Percentiles rank a stretch among this genome's conserved stretches.
Evolutionary conservation across 495 filamentous ascomycete genomes (phyloP).

Genomic region (Hyaloscypha hepaticicola): DNA sequence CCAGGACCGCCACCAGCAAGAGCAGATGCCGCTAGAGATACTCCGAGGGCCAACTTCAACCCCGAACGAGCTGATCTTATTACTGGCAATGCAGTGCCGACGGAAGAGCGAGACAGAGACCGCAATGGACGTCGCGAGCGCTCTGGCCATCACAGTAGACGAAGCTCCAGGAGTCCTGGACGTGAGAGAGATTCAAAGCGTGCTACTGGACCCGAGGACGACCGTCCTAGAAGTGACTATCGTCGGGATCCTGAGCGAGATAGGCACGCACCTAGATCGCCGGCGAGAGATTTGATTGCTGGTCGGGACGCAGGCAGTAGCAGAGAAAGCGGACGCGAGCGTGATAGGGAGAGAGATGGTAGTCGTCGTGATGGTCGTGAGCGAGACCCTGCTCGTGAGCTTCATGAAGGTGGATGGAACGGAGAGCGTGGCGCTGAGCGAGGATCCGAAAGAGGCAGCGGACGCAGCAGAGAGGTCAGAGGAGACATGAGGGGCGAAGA

Average conservation of each 20-base stretch:
- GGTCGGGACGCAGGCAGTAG: conserved; percentile 32
- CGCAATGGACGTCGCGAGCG: conserved; percentile 26
- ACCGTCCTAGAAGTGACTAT: conserved; percentile 29
- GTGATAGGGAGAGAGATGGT: conserved; percentile 19
- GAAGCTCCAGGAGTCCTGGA: conserved; percentile 38
- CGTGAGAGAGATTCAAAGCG: conserved; percentile 35
- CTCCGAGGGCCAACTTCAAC: conserved; percentile 20
- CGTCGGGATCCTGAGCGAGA: conserved; percentile 32
- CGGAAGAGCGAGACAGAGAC: conserved; percentile 35
- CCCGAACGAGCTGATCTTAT: conserved; percentile 29
- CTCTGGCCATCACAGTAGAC: conserved; percentile 33
- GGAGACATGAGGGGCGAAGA: conserved; percentile 19
- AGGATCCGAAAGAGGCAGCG: conserved; percentile 12
- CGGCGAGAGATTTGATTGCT: conserved; percentile 25
- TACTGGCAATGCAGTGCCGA: conserved; percentile 29
- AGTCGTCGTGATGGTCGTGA: conserved; percentile 23
- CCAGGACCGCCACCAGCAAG: conserved; percentile 13
- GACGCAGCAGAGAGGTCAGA: conserved; percentile 25
- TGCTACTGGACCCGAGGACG: conserved; percentile 10
- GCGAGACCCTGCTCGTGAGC: conserved; percentile 17
- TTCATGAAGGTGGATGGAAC: conserved; percentile 22
- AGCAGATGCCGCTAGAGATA: neutral
- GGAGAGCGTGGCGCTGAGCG: conserved; percentile 12
- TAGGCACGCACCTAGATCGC: conserved; percentile 19
- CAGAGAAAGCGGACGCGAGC: conserved; percentile 33